These are phyloP conservation scores for Hysterangium stoloniferum DNA, from an alignment of 768 basidiomycete species.

Conservation along the genomic window DNA sequence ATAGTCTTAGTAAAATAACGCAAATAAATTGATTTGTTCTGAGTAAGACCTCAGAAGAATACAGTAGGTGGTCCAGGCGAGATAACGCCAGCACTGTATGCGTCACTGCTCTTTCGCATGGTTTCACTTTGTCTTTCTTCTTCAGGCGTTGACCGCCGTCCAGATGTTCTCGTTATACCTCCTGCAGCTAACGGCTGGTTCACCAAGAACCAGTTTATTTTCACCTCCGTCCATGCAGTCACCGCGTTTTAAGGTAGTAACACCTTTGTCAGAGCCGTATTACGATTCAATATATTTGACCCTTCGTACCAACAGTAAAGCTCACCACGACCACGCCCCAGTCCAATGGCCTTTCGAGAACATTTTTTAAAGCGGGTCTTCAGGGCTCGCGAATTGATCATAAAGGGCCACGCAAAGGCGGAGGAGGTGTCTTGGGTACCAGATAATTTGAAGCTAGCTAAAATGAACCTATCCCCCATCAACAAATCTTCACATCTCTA, in stretches of 20 bases:
- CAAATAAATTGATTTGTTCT: no score
- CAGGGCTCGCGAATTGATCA: not conserved
- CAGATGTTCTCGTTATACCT: not conserved
- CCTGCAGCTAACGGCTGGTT: constrained; percentile 7
- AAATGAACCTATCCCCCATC: no score
- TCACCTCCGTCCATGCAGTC: constrained; percentile 1
- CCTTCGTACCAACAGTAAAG: not conserved
- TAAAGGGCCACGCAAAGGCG: not conserved
- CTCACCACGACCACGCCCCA: not conserved
- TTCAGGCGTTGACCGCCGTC: no score
- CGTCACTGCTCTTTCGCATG: no score
- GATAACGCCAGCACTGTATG: no score
- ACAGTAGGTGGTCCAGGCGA: no score
- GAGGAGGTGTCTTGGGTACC: not conserved
- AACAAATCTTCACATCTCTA: no score
- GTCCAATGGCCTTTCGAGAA: constrained; percentile 9
- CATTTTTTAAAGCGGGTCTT: not conserved
- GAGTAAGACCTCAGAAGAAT: no score
- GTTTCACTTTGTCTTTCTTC: no score
- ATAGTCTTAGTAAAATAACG: no score
- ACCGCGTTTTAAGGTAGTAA: no score
- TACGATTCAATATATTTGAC: not conserved
- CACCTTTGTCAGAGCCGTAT: not conserved
- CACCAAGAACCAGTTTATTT: constrained; percentile 7
- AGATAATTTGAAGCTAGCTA: not conserved